These are phyloP conservation scores for Phytopythium mirpurense DNA, from an alignment of 352 stramenopile genomes.

Conservation along the genomic window DNA sequence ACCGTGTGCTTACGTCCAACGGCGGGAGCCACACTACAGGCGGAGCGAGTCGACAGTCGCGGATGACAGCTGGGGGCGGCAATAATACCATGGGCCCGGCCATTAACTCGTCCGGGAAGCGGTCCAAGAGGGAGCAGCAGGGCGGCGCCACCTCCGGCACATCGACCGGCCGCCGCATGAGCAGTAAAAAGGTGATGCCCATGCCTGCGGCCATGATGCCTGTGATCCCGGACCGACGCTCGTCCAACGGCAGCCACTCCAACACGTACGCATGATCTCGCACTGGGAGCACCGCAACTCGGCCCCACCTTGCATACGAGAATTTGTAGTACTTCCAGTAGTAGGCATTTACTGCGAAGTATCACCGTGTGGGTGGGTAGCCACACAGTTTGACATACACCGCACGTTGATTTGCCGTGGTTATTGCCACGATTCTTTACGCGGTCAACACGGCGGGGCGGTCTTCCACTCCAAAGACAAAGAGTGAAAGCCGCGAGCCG, in stretches of 20 bases:
- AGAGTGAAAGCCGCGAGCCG: too few relatives aligned
- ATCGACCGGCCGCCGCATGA: not conserved
- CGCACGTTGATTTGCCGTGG: too few relatives aligned
- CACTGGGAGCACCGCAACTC: too few relatives aligned
- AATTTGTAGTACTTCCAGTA: too few relatives aligned
- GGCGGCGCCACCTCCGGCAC: not conserved
- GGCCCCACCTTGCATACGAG: too few relatives aligned
- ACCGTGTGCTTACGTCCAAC: not conserved
- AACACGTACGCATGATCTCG: not conserved
- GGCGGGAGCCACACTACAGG: not conserved
- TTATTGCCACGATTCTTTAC: too few relatives aligned
- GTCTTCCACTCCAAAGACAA: too few relatives aligned
- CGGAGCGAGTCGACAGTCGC: not conserved
- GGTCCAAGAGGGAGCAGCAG: conserved; percentile 2
- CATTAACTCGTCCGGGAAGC: not conserved
- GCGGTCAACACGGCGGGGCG: too few relatives aligned
- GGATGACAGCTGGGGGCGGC: not conserved
- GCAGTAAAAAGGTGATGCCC: conserved; percentile 1
- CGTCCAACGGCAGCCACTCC: not conserved
- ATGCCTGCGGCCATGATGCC: not conserved
- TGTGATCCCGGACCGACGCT: conserved; percentile 2
- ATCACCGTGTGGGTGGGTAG: too few relatives aligned
- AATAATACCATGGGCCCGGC: not conserved
- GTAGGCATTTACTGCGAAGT: too few relatives aligned
- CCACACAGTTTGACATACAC: too few relatives aligned